Evolutionary conservation across 805 yeast genomes (phyloP).

Genomic region (Myxozyma nipponensis): DNA sequence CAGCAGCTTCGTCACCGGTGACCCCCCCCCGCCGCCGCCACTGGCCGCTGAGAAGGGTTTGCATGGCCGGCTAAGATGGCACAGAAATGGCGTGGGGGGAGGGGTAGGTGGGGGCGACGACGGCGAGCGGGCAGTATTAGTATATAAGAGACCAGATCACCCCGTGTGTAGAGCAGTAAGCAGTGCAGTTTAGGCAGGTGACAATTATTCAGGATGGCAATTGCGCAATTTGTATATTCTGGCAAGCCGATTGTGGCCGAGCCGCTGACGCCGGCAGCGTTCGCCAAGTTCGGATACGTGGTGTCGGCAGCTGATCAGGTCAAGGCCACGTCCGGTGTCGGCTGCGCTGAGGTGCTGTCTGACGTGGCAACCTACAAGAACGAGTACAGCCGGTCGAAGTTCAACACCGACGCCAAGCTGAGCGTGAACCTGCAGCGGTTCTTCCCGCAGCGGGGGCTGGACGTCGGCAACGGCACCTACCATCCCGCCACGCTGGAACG

Average conservation of each 20-base stretch:
- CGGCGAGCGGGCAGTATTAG: too few relatives aligned
- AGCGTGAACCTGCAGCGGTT: conserved; percentile 83
- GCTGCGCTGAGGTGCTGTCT: conserved; percentile 74
- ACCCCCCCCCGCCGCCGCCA: too few relatives aligned
- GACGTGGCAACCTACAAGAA: conserved; percentile 66
- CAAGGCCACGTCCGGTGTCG: conserved; percentile 69
- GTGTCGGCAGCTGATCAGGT: conserved; percentile 71
- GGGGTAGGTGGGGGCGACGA: too few relatives aligned
- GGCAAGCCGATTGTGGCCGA: conserved; percentile 43
- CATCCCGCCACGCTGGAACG: conserved; percentile 70
- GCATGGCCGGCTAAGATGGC: too few relatives aligned
- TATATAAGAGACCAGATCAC: too few relatives aligned
- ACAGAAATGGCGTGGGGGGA: too few relatives aligned
- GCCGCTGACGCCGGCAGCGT: conserved; percentile 61
- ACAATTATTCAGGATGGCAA: conserved; percentile 14
- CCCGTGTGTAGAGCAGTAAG: too few relatives aligned
- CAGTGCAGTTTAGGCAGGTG: too few relatives aligned
- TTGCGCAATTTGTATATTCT: conserved; percentile 19
- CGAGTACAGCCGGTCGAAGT: conserved; percentile 46
- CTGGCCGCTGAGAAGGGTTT: too few relatives aligned
- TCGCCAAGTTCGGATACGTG: conserved; percentile 69
- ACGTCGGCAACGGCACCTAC: conserved; percentile 41
- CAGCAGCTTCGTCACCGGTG: too few relatives aligned
- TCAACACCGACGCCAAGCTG: conserved; percentile 50
- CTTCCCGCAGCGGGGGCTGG: conserved; percentile 56